Evolutionary conservation across 179 eudicot species (phyloP).

Genomic region (Nepenthes alata): DNA sequence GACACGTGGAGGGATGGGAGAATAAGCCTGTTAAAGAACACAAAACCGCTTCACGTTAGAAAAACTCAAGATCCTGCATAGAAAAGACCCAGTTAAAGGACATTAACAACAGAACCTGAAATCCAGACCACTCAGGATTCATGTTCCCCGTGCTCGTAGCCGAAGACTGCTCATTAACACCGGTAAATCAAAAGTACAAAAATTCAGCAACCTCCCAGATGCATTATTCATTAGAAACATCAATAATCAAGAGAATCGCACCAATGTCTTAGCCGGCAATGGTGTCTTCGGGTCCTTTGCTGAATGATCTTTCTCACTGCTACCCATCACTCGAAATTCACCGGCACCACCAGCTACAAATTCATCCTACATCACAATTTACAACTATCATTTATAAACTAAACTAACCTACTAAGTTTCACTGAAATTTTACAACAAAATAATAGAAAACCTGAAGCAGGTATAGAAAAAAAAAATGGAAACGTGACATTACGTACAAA

Average conservation of each 20-base stretch:
- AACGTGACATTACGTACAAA: not conserved
- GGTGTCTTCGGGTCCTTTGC: slow-evolving; percentile 64
- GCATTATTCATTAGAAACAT: not conserved
- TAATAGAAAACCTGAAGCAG: not conserved
- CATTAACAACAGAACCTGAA: slow-evolving; percentile 47
- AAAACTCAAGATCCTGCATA: not conserved
- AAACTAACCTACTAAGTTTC: not conserved
- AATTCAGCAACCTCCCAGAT: slow-evolving; percentile 8
- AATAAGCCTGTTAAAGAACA: slow-evolving; percentile 57
- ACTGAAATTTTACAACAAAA: too few relatives aligned
- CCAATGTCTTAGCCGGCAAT: slow-evolving; percentile 23
- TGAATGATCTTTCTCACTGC: slow-evolving; percentile 66
- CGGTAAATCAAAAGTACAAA: not conserved
- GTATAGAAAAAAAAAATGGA: slow-evolving; percentile 5
- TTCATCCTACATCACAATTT: slow-evolving; percentile 18
- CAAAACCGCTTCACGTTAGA: not conserved
- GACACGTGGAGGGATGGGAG: slow-evolving; percentile 88
- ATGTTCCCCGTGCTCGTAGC: slow-evolving; percentile 43
- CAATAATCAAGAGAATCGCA: slow-evolving; percentile 6
- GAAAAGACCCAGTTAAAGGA: not conserved
- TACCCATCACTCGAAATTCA: slow-evolving; percentile 49
- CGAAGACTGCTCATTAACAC: slow-evolving; percentile 59
- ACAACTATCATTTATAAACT: slow-evolving; percentile 2
- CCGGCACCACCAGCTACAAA: slow-evolving; percentile 13
- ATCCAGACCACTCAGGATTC: slow-evolving; percentile 86